These are phyloP conservation scores for Brassica rapa DNA, from an alignment of 345 rosid species.

Conservation along the genomic window DNA sequence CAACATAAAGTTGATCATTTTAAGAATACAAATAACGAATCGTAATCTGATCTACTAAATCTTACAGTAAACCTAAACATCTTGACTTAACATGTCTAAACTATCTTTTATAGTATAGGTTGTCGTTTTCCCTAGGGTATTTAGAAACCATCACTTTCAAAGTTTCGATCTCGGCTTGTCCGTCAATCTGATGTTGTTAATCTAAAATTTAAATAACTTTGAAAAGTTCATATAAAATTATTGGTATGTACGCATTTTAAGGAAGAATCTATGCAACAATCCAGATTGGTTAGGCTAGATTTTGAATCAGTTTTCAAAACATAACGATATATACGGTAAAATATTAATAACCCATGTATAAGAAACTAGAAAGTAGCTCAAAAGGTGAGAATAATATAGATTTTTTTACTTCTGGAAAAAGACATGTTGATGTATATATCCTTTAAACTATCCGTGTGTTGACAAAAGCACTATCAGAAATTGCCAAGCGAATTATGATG, in stretches of 20 bases:
- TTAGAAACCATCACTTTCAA: constrained; percentile 35
- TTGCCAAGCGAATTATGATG: not conserved
- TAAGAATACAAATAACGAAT: constrained; percentile 26
- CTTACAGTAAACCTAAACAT: constrained; percentile 23
- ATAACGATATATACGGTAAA: not conserved
- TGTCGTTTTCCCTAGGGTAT: constrained; percentile 24
- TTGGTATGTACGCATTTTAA: constrained; percentile 31
- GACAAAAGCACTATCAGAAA: no score
- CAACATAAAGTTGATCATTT: not conserved
- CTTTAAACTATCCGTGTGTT: not conserved
- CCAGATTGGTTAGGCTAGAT: constrained; percentile 20
- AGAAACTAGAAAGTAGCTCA: not conserved
- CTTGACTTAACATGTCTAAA: constrained; percentile 33
- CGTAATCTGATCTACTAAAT: constrained; percentile 28
- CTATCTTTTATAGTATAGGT: constrained; percentile 5
- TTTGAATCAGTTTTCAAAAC: constrained; percentile 5
- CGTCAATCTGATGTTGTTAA: not conserved
- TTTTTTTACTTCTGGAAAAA: not conserved
- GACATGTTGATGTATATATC: not conserved
- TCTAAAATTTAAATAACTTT: not conserved
- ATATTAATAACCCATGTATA: constrained; percentile 5
- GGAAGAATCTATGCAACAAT: constrained; percentile 26
- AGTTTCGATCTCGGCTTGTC: constrained; percentile 25
- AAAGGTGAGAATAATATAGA: not conserved
- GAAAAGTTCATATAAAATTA: not conserved